Evolutionary conservation across 2,329 filamentous ascomycete genomes (phyloP).

Genomic region (Penicillium sp.): DNA sequence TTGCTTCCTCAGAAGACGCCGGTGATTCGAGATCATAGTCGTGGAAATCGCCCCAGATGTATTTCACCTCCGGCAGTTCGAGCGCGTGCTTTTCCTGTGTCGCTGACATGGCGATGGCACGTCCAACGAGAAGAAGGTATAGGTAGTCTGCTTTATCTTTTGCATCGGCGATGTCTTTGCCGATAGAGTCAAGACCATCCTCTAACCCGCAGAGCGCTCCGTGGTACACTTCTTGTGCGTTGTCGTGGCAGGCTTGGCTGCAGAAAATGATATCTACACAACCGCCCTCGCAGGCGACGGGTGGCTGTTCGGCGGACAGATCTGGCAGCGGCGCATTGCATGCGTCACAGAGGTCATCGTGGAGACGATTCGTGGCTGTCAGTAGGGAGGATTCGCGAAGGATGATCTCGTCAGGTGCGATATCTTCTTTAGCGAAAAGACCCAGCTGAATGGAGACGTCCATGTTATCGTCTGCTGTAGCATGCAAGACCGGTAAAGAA

Average conservation of each 20-base stretch:
- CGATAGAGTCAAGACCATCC: slow-evolving; percentile 57
- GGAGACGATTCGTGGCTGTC: slow-evolving; percentile 84
- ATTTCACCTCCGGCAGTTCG: slow-evolving; percentile 62
- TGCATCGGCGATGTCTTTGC: slow-evolving; percentile 58
- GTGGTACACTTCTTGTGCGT: slow-evolving; percentile 61
- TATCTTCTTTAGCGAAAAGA: slow-evolving; percentile 82
- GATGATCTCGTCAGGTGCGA: slow-evolving; percentile 73
- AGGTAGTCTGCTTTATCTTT: slow-evolving; percentile 61
- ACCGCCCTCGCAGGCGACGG: slow-evolving; percentile 52
- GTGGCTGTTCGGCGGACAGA: slow-evolving; percentile 43
- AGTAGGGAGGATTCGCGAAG: slow-evolving; percentile 82
- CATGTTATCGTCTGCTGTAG: slow-evolving; percentile 9
- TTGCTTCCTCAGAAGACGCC: slow-evolving; percentile 36
- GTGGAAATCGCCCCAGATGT: slow-evolving; percentile 67
- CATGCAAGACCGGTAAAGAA: slow-evolving; percentile 71
- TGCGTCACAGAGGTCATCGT: slow-evolving; percentile 85
- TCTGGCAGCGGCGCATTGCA: slow-evolving; percentile 75
- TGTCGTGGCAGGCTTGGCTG: slow-evolving; percentile 56
- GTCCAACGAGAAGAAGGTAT: slow-evolving; percentile 61
- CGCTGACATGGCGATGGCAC: slow-evolving; percentile 62
- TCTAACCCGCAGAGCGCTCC: slow-evolving; percentile 58
- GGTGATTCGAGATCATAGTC: slow-evolving; percentile 26
- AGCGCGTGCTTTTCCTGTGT: slow-evolving; percentile 61
- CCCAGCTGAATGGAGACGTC: slow-evolving; percentile 72
- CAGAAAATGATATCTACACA: slow-evolving; percentile 65